phyloP scores from a whole-genome alignment of 1,139 yeast genomes.

The Nakaseomyces glabratus region DNA sequence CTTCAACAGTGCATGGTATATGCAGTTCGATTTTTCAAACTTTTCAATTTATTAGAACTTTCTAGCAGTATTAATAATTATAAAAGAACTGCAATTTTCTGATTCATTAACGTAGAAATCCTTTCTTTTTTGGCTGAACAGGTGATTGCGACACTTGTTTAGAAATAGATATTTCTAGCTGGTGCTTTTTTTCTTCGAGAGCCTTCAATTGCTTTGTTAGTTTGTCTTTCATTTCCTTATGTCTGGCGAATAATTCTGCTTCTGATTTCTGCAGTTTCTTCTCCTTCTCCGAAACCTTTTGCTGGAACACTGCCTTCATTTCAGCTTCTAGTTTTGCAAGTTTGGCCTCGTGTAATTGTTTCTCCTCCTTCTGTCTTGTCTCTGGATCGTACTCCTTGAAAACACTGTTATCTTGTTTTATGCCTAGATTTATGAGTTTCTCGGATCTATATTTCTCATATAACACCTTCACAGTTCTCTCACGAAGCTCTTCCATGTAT shows the following conservation, averaged over 20 bases:
- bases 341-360: constrained; percentile 86
- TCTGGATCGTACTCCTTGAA: constrained; percentile 93
- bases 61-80: too few relatives aligned
- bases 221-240: constrained; percentile 95
- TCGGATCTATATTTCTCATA: constrained; percentile 88
- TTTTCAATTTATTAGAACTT: too few relatives aligned
- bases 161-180: constrained; percentile 55
- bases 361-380: constrained; percentile 88
- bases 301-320: constrained; percentile 95
- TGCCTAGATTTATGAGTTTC: constrained; percentile 73
- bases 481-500: constrained; percentile 90
- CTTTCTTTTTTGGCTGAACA: constrained; percentile 47
- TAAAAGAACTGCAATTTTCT: too few relatives aligned
- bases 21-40: too few relatives aligned
- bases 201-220: constrained; percentile 78
- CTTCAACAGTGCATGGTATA: too few relatives aligned
- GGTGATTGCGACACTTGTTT: constrained; percentile 37
- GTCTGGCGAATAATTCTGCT: constrained; percentile 91
- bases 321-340: constrained; percentile 91
- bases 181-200: constrained; percentile 83
- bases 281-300: constrained; percentile 94
- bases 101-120: constrained; percentile 46
- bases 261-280: constrained; percentile 95
- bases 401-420: constrained; percentile 84
- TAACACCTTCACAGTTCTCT: constrained; percentile 62